Conservation (phyloP, 2,329 filamentous ascomycete genomes). For the Penicillium capsulatum region DNA sequence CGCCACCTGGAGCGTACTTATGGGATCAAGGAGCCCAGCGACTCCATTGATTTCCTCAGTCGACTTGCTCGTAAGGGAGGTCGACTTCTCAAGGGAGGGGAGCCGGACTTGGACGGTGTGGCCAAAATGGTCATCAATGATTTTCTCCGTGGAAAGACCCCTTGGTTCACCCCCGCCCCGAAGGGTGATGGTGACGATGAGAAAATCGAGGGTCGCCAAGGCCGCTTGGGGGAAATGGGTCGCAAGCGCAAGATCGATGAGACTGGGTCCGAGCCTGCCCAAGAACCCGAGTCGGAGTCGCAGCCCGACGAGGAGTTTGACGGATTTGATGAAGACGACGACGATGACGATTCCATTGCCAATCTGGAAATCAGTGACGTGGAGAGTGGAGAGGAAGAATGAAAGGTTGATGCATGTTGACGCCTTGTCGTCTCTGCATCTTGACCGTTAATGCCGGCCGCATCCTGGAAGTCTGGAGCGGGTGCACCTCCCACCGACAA, state of each 20-base stretch:
- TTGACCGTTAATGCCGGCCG: too few species aligned
- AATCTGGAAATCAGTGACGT: conserved; percentile 43
- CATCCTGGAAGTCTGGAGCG: conserved; percentile 7
- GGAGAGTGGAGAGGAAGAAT: conserved; percentile 42
- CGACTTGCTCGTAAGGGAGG: conserved; percentile 82
- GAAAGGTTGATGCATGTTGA: conserved; percentile 13
- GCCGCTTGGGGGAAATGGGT: conserved; percentile 77
- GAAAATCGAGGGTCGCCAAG: conserved; percentile 66
- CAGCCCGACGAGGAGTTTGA: conserved; percentile 34
- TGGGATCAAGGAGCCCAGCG: conserved; percentile 72
- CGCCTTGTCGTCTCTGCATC: conserved; percentile 4
- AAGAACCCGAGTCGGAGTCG: conserved; percentile 33
- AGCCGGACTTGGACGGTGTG: conserved; percentile 89
- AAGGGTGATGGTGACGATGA: conserved; percentile 47
- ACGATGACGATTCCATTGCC: conserved; percentile 42
- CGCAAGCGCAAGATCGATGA: conserved; percentile 71
- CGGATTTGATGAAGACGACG: conserved; percentile 38
- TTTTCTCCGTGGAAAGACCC: conserved; percentile 89
- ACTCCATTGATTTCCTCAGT: conserved; percentile 79
- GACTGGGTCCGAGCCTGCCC: conserved; percentile 34
- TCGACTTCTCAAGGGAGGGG: conserved; percentile 82
- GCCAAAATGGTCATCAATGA: conserved; percentile 97
- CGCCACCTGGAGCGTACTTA: conserved; percentile 93
- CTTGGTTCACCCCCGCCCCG: conserved; percentile 88
- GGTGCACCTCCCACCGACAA: background rate